A percentile compares a stretch with the other conserved stretches of the same genome.
Evolutionary conservation across 2,329 filamentous ascomycete species (phyloP).

Genomic region (Biscogniauxia mediterranea): DNA sequence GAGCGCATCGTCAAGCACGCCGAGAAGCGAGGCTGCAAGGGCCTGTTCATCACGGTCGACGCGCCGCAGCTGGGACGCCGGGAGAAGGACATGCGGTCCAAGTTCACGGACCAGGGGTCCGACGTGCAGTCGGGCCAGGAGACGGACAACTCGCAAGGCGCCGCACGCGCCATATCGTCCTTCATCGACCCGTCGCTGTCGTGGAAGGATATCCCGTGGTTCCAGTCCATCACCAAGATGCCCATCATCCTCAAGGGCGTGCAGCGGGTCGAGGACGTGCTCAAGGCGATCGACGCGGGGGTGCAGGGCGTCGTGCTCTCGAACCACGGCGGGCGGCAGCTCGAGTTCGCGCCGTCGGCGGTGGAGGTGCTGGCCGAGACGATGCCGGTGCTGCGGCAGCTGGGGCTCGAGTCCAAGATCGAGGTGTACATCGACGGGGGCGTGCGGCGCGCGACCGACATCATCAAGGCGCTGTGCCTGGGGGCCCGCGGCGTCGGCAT

Average conservation of each 20-base stretch:
- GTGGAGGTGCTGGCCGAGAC: conserved; percentile 92
- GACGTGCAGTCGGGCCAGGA: conserved; percentile 74
- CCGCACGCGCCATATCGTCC: conserved; percentile 87
- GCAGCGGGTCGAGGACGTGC: conserved; percentile 91
- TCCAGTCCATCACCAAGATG: conserved; percentile 85
- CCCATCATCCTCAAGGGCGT: conserved; percentile 96
- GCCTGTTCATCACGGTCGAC: conserved; percentile 97
- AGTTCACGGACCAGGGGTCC: conserved; percentile 81
- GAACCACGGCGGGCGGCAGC: conserved; percentile 92
- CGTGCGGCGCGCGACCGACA: conserved; percentile 84
- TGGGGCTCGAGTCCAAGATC: conserved; percentile 71
- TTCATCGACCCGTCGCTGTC: conserved; percentile 95
- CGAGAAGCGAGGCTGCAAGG: conserved; percentile 87
- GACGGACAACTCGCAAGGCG: conserved; percentile 87
- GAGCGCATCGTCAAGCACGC: conserved; percentile 88
- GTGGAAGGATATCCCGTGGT: conserved; percentile 96
- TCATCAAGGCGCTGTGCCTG: conserved; percentile 91
- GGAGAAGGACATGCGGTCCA: conserved; percentile 97
- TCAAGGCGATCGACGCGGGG: conserved; percentile 77
- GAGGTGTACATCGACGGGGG: conserved; percentile 93
- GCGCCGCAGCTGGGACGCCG: conserved; percentile 91
- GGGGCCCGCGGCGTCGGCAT: conserved; percentile 93
- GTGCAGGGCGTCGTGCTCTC: conserved; percentile 89
- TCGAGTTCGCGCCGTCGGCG: conserved; percentile 86
- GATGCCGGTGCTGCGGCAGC: conserved; percentile 77